A percentile compares a stretch with the other conserved stretches of the same genome.
phyloP scores from a whole-genome alignment of 495 filamentous ascomycete species.

The Neurospora hispaniola region DNA sequence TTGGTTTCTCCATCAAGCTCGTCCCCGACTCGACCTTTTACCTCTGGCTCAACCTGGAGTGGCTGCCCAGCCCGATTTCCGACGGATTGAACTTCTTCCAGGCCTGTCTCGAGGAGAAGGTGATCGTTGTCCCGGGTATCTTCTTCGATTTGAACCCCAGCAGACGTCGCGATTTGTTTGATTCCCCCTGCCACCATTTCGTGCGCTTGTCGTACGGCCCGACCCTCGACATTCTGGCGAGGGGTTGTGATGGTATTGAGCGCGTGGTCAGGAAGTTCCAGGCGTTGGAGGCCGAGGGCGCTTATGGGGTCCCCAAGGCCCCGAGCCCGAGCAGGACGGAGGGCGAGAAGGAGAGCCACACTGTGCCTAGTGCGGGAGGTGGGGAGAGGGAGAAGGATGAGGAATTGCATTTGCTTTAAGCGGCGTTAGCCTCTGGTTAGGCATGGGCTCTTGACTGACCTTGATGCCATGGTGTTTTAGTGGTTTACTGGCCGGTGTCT shows the following conservation, averaged over 20 bases:
- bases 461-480: background rate
- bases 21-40: slow-evolving; percentile 90
- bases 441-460: background rate
- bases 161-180: slow-evolving; percentile 83
- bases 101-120: slow-evolving; percentile 80
- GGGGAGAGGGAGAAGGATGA: background rate
- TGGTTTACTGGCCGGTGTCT: background rate
- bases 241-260: slow-evolving; percentile 84
- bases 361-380: background rate
- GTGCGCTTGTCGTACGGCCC: slow-evolving; percentile 88
- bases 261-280: slow-evolving; percentile 42
- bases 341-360: background rate
- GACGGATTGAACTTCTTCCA: slow-evolving; percentile 97
- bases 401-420: background rate
- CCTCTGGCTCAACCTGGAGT: slow-evolving; percentile 49
- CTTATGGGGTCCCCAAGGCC: background rate
- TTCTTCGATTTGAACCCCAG: slow-evolving; percentile 87
- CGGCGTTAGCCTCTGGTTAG: background rate
- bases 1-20: slow-evolving; percentile 73
- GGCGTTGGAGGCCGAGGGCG: background rate
- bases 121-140: slow-evolving; percentile 92
- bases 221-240: slow-evolving; percentile 73
- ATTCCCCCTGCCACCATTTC: slow-evolving; percentile 92
- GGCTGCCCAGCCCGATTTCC: slow-evolving; percentile 63
- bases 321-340: background rate